Evolutionary conservation across 2,329 filamentous ascomycete genomes (phyloP).

Genomic region (Trichophyton rubrum): DNA sequence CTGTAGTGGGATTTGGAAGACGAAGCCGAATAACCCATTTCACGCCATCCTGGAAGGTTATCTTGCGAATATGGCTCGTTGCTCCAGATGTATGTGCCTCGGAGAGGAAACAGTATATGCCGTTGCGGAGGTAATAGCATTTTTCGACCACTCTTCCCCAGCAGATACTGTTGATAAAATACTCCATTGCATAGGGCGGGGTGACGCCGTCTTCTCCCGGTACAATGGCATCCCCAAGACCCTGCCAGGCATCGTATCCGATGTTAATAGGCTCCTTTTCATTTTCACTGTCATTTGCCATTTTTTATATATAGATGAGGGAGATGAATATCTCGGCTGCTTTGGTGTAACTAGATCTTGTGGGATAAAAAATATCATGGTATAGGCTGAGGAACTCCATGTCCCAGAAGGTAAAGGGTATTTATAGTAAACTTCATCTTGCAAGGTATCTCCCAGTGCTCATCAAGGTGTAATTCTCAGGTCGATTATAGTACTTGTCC

Average conservation of each 20-base stretch:
- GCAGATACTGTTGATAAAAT: neutral
- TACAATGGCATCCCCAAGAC: neutral
- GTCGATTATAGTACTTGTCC: neutral
- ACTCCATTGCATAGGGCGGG: neutral
- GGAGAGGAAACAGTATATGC: neutral
- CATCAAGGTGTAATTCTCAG: neutral
- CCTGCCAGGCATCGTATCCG: neutral
- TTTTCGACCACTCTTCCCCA: neutral
- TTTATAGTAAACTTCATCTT: neutral
- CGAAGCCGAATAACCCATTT: conserved; percentile 7
- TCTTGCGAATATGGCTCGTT: conserved; percentile 3
- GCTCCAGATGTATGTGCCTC: conserved; percentile 3
- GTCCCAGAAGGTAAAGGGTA: neutral
- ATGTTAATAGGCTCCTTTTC: neutral
- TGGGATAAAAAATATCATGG: neutral
- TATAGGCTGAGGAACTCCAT: neutral
- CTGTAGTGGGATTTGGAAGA: neutral
- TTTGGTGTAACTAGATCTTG: neutral
- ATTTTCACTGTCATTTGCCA: too few relatives aligned
- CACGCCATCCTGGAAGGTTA: conserved; percentile 3
- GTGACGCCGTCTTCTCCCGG: neutral
- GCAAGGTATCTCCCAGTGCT: neutral
- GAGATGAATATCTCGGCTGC: too few relatives aligned
- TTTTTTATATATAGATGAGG: neutral
- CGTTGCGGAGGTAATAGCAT: neutral